Conservation (phyloP, 2,329 filamentous ascomycete species). For the Fusarium papillatum region DNA sequence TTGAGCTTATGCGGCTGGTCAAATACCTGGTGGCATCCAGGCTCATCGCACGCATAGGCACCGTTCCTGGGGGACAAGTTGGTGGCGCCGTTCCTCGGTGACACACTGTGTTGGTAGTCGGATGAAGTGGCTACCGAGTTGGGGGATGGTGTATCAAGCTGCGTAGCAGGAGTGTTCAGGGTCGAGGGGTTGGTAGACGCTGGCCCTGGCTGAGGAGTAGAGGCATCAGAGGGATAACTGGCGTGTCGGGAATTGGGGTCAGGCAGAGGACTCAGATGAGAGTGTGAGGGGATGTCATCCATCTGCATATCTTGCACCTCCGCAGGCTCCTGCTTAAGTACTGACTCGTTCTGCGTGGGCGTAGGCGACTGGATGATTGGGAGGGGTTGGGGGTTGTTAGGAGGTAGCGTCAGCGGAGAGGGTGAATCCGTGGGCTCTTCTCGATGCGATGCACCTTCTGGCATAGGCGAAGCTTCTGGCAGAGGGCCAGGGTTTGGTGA, state of each 20-base stretch:
- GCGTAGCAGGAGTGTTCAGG: constrained; percentile 62
- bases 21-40: constrained; percentile 58
- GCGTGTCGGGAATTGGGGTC: constrained; percentile 44
- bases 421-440: constrained; percentile 40
- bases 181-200: constrained; percentile 56
- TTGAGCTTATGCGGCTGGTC: constrained; percentile 73
- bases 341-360: constrained; percentile 39
- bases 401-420: constrained; percentile 43
- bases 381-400: constrained; percentile 34
- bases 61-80: constrained; percentile 47
- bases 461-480: constrained; percentile 11
- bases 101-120: constrained; percentile 53
- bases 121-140: constrained; percentile 48
- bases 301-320: constrained; percentile 41
- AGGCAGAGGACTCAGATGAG: constrained; percentile 41
- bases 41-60: constrained; percentile 51
- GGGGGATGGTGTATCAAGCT: constrained; percentile 58
- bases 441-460: constrained; percentile 1
- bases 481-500: constrained; percentile 36
- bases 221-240: constrained; percentile 56
- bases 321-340: constrained; percentile 30
- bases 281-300: constrained; percentile 42
- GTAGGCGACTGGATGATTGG: constrained; percentile 46
- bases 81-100: constrained; percentile 46
- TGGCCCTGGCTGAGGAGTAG: constrained; percentile 56